Conservation (phyloP, 2,329 filamentous ascomycete genomes). For the Trichoderma citrinoviride region DNA sequence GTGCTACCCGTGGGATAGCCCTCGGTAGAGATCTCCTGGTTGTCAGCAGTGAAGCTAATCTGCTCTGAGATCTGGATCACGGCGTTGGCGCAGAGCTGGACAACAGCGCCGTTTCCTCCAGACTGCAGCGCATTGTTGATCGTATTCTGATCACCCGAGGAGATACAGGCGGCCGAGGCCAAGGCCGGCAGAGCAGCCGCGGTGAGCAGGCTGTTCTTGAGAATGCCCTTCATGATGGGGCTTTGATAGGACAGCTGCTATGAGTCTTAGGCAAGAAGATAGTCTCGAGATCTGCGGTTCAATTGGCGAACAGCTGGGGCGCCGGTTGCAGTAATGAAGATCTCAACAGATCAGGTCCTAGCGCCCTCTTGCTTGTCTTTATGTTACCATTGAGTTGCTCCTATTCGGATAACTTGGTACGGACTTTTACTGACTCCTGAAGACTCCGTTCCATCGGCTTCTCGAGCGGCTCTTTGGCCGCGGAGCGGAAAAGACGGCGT, state of each 20-base stretch:
- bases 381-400: neutral
- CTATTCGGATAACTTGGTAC: neutral
- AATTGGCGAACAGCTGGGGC: neutral
- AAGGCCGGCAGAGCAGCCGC: conserved; percentile 7
- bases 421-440: no score
- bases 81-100: conserved; percentile 26
- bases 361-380: neutral
- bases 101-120: conserved; percentile 25
- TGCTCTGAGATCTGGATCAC: conserved; percentile 23
- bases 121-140: conserved; percentile 25
- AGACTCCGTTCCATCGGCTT: neutral
- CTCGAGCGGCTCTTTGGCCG: neutral
- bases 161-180: conserved; percentile 23
- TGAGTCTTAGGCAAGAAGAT: neutral
- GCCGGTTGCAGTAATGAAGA: neutral
- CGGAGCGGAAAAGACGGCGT: neutral
- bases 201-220: conserved; percentile 11
- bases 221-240: neutral
- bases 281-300: neutral
- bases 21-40: conserved; percentile 30
- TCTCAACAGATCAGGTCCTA: neutral
- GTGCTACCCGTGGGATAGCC: conserved; percentile 28
- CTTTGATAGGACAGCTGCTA: neutral
- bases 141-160: conserved; percentile 25
- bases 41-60: conserved; percentile 27